These are phyloP conservation scores for Leonotis leonurus DNA, from an alignment of 257 asterid genomes.

Conservation along the genomic window DNA sequence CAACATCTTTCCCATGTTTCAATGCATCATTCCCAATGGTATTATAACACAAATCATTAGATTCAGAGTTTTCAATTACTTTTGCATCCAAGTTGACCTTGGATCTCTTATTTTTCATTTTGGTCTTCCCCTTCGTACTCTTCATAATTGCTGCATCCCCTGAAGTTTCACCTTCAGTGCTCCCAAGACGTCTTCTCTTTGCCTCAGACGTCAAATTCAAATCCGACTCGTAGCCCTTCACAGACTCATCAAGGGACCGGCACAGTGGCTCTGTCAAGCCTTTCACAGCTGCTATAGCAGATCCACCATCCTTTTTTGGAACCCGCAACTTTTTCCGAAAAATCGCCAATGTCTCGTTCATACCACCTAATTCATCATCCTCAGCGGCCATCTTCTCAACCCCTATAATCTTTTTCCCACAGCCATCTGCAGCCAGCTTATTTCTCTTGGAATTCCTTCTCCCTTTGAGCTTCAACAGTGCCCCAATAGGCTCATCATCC, in stretches of 20 bases:
- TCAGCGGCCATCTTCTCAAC: conserved; percentile 31
- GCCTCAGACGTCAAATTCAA: conserved; percentile 20
- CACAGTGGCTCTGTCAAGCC: conserved; percentile 23
- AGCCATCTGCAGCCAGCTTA: conserved; percentile 40
- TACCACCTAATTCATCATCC: conserved; percentile 56
- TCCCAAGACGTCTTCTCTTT: conserved; percentile 25
- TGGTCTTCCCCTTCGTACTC: conserved; percentile 24
- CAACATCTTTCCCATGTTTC: conserved; percentile 28
- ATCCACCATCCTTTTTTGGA: conserved; percentile 55
- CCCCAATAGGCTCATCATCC: conserved; percentile 79
- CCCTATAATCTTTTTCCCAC: conserved; percentile 30
- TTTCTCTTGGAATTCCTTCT: conserved; percentile 49
- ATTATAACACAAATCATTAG: conserved; percentile 19
- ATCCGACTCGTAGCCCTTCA: conserved; percentile 20
- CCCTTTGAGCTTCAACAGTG: conserved; percentile 61
- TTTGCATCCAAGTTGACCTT: conserved; percentile 27
- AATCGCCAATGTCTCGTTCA: conserved; percentile 90
- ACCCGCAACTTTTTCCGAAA: conserved; percentile 78
- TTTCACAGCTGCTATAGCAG: conserved; percentile 25
- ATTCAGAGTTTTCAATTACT: conserved; percentile 20
- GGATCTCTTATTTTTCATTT: conserved; percentile 33
- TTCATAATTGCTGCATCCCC: conserved; percentile 25
- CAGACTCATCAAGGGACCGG: conserved; percentile 27
- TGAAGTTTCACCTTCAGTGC: conserved; percentile 27
- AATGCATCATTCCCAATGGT: conserved; percentile 17